phyloP scores from a whole-genome alignment of 495 filamentous ascomycete species.

The Immersiella caudata region DNA sequence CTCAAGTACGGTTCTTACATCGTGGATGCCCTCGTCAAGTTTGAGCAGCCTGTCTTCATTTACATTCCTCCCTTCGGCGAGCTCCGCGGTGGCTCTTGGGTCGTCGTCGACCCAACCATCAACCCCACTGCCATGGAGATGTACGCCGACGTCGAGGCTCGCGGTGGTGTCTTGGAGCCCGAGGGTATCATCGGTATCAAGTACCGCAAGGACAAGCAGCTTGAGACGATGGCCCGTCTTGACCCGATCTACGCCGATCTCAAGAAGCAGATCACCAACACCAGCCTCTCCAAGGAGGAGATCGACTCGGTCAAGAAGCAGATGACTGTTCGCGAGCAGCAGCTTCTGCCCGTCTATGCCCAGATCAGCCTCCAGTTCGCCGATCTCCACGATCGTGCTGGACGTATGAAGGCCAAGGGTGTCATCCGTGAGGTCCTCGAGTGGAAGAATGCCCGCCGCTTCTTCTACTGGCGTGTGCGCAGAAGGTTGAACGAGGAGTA shows the following conservation, averaged over 20 bases:
- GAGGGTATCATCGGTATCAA: slow-evolving; percentile 99
- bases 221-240: slow-evolving; percentile 96
- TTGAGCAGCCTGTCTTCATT: slow-evolving; percentile 96
- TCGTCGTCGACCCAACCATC: slow-evolving; percentile 97
- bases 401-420: slow-evolving; percentile 97
- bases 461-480: slow-evolving; percentile 99
- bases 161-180: slow-evolving; percentile 95
- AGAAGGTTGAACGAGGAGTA: slow-evolving; percentile 95
- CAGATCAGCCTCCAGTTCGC: slow-evolving; percentile 95
- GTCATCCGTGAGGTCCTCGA: slow-evolving; percentile 80
- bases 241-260: slow-evolving; percentile 82
- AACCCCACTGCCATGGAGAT: slow-evolving; percentile 97
- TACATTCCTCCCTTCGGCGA: slow-evolving; percentile 98
- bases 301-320: slow-evolving; percentile 76
- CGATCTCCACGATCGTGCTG: slow-evolving; percentile 95
- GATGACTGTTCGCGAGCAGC: slow-evolving; percentile 85
- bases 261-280: slow-evolving; percentile 72
- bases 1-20: slow-evolving; percentile 99
- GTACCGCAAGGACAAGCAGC: slow-evolving; percentile 94
- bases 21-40: slow-evolving; percentile 96
- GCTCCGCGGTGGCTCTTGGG: slow-evolving; percentile 98
- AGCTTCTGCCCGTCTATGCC: slow-evolving; percentile 86
- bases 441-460: slow-evolving; percentile 90
- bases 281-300: slow-evolving; percentile 70
- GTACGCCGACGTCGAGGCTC: slow-evolving; percentile 96